Evolutionary conservation across 78 protist species (phyloP), one percentile per base, ranked within the genome.

Genomic region (Dictyostelium brefeldianum): DNA sequence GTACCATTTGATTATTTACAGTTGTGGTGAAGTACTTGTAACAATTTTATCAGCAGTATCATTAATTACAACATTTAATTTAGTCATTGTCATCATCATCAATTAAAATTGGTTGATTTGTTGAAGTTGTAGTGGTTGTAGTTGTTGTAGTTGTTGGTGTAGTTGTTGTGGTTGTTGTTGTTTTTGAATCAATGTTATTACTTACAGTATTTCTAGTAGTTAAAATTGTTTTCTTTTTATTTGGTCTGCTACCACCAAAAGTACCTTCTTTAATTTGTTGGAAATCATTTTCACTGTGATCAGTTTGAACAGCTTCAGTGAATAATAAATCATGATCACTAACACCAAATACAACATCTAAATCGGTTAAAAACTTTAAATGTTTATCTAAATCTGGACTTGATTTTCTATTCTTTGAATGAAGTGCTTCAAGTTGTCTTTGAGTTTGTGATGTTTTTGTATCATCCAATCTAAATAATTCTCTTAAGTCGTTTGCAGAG

Each of bases 241-340:
- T 85, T 57, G 92, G 83, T 75, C 80, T 62, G 14, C 18, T 70
- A 29, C 48, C 17, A 53, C 53, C 46, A 8, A 36, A n/a, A 27
- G 41, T 22, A 69, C 43, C 54, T 48, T 59, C 59, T 83, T 17
- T 67, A 70, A 36, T 22, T 31, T 4, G 7, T 56, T 70, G 29
- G 2, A 85, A 51, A 75, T 85, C 95, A 3, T 75, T 77, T 71
- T 91, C 81, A 47, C 22, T 73, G 22, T 80, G 94, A 56, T 79
- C 94, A 10, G 62, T 29, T 9, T 29, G 8, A 9, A 83, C 87
- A 20, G 53, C 64, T 5, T 92, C 96, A 14, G 96, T 47, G 64
- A 84, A 92, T 2, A 92, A 46, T 41, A 92, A 22, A 79, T 92
- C 84, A 54, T 92, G 96, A 41, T 92, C 94, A 73, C 94, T 85